Conservation (phyloP, 2,329 filamentous ascomycete species). For the Ilyonectria destructans region DNA sequence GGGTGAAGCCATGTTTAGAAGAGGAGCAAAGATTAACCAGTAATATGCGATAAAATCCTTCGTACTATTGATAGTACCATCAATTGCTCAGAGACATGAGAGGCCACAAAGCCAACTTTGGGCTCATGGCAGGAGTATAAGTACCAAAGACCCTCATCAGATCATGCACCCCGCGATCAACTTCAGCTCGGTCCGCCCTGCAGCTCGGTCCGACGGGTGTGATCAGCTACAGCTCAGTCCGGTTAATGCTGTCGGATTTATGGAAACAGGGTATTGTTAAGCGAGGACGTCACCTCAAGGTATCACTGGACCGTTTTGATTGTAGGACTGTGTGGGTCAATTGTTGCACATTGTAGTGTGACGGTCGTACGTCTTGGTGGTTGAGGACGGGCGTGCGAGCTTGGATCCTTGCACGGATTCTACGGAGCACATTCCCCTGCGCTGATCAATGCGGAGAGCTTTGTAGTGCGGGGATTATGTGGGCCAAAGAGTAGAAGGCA, state of each 20-base stretch:
- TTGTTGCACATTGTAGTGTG: background rate
- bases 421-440: background rate
- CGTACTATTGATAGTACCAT: background rate
- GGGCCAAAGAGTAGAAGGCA: background rate
- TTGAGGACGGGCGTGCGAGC: background rate
- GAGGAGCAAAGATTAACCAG: background rate
- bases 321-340: conserved; percentile 3
- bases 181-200: conserved; percentile 4
- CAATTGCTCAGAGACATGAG: background rate
- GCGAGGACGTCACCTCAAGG: background rate
- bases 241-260: conserved; percentile 8
- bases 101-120: background rate
- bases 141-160: background rate
- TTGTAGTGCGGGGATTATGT: background rate
- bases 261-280: conserved; percentile 15
- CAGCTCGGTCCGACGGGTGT: background rate
- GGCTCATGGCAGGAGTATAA: background rate
- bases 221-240: conserved; percentile 1
- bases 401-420: background rate
- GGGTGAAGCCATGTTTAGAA: conserved; percentile 33
- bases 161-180: conserved; percentile 16
- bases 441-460: background rate
- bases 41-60: background rate
- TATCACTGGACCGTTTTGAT: background rate
- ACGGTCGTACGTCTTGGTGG: background rate